phyloP scores from a whole-genome alignment of 2,329 filamentous ascomycete species.

The Ophiocordyceps robertsii region DNA sequence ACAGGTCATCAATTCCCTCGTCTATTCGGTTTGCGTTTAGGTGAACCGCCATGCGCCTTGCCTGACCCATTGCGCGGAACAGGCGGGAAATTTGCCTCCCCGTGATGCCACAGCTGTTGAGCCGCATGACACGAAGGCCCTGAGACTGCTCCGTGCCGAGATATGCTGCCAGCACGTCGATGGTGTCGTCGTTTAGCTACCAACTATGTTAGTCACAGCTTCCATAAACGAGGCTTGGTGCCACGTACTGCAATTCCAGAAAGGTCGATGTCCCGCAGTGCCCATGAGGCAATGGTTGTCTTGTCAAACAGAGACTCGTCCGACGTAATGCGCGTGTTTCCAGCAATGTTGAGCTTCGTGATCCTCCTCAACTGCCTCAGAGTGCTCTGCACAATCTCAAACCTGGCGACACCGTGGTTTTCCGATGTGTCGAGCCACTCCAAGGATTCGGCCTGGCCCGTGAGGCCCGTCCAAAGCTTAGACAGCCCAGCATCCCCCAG shows the following conservation, averaged over 20 bases:
- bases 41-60: slow-evolving; percentile 31
- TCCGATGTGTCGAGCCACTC: slow-evolving; percentile 37
- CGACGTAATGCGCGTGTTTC: slow-evolving; percentile 32
- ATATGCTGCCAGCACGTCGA: slow-evolving; percentile 32
- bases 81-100: slow-evolving; percentile 35
- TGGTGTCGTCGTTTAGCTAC: slow-evolving; percentile 35
- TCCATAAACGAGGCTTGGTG: background rate
- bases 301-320: slow-evolving; percentile 33
- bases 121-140: slow-evolving; percentile 27
- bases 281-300: slow-evolving; percentile 26
- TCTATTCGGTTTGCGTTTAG: slow-evolving; percentile 41
- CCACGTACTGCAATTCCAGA: slow-evolving; percentile 36
- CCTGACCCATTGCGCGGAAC: slow-evolving; percentile 34
- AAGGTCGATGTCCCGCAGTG: slow-evolving; percentile 39
- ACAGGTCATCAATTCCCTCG: slow-evolving; percentile 35
- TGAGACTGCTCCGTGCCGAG: slow-evolving; percentile 25
- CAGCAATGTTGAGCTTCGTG: slow-evolving; percentile 34
- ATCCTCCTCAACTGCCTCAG: slow-evolving; percentile 30
- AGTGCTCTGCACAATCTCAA: slow-evolving; percentile 29
- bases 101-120: slow-evolving; percentile 39
- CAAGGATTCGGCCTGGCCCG: slow-evolving; percentile 29
- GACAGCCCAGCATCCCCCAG: slow-evolving; percentile 34
- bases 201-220: slow-evolving; percentile 3
- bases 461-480: slow-evolving; percentile 32
- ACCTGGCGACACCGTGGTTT: slow-evolving; percentile 36